Conservation (phyloP, 2,329 filamentous ascomycete species). For the Dothistroma septosporum region DNA sequence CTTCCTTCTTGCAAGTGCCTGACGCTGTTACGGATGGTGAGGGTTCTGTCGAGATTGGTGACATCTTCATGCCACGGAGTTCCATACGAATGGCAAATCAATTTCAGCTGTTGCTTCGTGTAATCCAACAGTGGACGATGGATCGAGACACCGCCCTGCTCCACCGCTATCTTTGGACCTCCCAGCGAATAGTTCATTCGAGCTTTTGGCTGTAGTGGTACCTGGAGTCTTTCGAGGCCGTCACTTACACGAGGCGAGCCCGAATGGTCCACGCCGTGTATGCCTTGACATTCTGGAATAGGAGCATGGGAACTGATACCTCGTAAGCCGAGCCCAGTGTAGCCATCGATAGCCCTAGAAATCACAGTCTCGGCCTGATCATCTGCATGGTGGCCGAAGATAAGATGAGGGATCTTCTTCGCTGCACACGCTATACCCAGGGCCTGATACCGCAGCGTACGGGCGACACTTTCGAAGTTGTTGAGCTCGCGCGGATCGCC, state of each 20-base stretch:
- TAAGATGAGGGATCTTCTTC: slow-evolving; percentile 54
- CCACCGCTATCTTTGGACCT: slow-evolving; percentile 1
- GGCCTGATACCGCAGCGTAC: slow-evolving; percentile 66
- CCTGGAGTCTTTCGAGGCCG: not conserved
- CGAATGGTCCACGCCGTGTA: slow-evolving; percentile 62
- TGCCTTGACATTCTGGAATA: slow-evolving; percentile 79
- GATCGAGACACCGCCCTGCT: slow-evolving; percentile 56
- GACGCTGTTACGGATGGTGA: slow-evolving; percentile 78
- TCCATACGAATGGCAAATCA: slow-evolving; percentile 65
- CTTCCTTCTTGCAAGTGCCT: slow-evolving; percentile 60
- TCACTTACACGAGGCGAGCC: slow-evolving; percentile 8
- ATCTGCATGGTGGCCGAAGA: slow-evolving; percentile 83
- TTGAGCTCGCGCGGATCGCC: slow-evolving; percentile 45
- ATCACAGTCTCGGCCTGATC: slow-evolving; percentile 89
- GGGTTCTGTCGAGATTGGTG: slow-evolving; percentile 72
- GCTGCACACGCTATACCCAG: slow-evolving; percentile 60
- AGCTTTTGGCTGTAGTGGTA: not conserved
- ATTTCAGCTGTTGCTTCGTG: slow-evolving; percentile 67
- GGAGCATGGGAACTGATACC: slow-evolving; percentile 22
- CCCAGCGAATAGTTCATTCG: slow-evolving; percentile 30
- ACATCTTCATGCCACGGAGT: slow-evolving; percentile 78
- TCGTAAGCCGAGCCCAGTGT: slow-evolving; percentile 62
- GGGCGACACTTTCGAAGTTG: slow-evolving; percentile 74
- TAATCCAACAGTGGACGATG: slow-evolving; percentile 68
- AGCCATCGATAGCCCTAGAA: slow-evolving; percentile 67